Base-by-base conservation (phyloP, 1,139 yeast species). In the Kazachstania sp. region DNA sequence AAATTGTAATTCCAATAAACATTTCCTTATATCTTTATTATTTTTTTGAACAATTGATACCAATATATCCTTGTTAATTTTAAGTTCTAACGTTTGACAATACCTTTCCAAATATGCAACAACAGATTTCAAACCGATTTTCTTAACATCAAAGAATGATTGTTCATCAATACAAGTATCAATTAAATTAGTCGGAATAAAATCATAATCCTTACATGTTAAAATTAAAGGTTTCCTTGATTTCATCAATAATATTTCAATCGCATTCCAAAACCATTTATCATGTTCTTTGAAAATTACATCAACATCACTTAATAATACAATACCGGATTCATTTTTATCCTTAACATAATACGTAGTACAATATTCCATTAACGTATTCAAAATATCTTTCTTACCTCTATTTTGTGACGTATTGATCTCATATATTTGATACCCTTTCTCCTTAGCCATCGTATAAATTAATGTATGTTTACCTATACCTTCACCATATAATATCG, bases 291-390 rank as follows among this genome's bases (percentile, higher is more conserved):
- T 92, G 58, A 83, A 87, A 29, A 90, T 64, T 13, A 86, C 71
- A 63, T 92, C 96, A 28, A 86, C 90, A 56, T 92, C 97, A 57
- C 90, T 97, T 46, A 92, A 72, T 35, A 92, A 65, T 3, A 92
- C 81, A 8, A 88, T 68, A 5, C 92, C 88, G 47, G 78, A 75
- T 51, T 78, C 81, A 45, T 64, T 63, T 30, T 58, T 67, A 39
- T 70, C 70, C 58, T 83, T 87, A 0, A 92, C 92, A 44, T 85
- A 69, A 51, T 87, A 92, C 0, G 95, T 84, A 3, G 95, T 90
- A 49, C 94, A 81, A 48, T 87, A 75, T 57, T 94, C 97, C 46
- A 77, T 82, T 40, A 92, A 70, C 35, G 75, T 75, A 28, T 79
- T 75, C 49, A 73, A 68, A 19, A 90, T 75, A 51, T 86, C 92